Conservation (phyloP, 148 eudicot species). For the Amaranthus cruentus region DNA sequence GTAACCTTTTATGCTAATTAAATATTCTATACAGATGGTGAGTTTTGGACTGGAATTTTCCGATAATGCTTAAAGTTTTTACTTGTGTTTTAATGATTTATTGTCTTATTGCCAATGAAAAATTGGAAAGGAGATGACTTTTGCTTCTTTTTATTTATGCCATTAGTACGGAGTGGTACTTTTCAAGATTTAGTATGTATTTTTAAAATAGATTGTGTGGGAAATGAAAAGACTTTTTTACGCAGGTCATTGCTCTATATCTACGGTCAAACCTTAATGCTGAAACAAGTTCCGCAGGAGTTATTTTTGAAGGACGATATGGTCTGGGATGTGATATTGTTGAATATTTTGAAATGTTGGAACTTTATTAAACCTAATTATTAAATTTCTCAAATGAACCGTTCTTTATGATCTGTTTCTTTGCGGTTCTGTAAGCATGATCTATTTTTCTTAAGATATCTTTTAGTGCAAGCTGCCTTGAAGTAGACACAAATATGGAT, state of each 20-base stretch:
- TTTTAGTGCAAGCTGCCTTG: not conserved
- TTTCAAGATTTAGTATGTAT: not conserved
- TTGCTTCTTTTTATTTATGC: not conserved
- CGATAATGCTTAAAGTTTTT: not conserved
- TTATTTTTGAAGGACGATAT: conserved; percentile 33
- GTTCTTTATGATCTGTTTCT: not conserved
- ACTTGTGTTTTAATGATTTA: not conserved
- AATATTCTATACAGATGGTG: not conserved
- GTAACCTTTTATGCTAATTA: not conserved
- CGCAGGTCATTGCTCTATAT: conserved; percentile 81
- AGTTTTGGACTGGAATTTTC: not conserved
- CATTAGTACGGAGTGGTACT: not conserved
- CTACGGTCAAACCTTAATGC: conserved; percentile 58
- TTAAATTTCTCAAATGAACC: not conserved
- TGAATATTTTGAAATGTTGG: conserved; percentile 1
- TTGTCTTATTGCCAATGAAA: not conserved
- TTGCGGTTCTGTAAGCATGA: conserved; percentile 1
- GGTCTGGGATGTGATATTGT: conserved; percentile 33
- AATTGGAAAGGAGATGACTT: not conserved
- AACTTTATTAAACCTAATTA: not conserved
- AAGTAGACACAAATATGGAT: not conserved
- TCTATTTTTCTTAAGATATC: not conserved
- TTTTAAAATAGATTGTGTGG: conserved; percentile 15
- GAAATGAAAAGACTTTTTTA: conserved; percentile 13
- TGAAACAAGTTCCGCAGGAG: conserved; percentile 35